Evolutionary conservation across 176 grass and related monocot species (phyloP).

Genomic region (Avena sativa): DNA sequence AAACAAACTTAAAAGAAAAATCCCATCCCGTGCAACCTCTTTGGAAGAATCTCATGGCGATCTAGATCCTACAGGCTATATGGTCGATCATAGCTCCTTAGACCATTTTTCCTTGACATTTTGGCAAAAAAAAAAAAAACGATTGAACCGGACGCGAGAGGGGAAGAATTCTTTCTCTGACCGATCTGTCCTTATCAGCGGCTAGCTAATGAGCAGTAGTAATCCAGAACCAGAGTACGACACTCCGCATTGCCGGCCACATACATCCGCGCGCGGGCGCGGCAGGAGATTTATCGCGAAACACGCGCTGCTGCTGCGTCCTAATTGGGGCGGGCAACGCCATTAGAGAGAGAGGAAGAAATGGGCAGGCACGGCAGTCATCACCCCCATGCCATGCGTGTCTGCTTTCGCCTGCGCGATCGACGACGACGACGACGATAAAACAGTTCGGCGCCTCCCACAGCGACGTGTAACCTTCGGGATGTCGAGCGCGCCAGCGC

Average conservation of each 20-base stretch:
- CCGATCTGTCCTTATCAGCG: background rate
- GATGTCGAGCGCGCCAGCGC: constrained; percentile 32
- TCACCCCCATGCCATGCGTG: background rate
- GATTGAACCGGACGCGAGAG: too few species aligned
- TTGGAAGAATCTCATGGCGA: too few species aligned
- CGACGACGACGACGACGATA: background rate
- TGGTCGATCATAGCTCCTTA: background rate
- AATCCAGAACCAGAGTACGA: background rate
- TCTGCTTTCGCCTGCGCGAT: constrained; percentile 30
- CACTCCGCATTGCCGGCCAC: background rate
- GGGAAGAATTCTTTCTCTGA: background rate
- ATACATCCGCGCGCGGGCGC: background rate
- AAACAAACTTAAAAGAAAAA: too few species aligned
- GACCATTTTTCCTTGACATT: background rate
- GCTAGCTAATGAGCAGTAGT: background rate
- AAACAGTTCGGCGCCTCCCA: constrained; percentile 41
- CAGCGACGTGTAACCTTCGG: constrained; percentile 59
- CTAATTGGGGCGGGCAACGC: background rate
- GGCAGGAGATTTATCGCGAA: background rate
- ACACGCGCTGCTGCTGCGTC: background rate
- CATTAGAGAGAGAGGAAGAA: background rate
- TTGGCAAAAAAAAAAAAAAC: background rate
- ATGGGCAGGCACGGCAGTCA: constrained; percentile 45
- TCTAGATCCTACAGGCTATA: too few species aligned
- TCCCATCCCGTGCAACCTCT: too few species aligned